Conservation (phyloP, 2,329 filamentous ascomycete species). For the Venturia asperata region DNA sequence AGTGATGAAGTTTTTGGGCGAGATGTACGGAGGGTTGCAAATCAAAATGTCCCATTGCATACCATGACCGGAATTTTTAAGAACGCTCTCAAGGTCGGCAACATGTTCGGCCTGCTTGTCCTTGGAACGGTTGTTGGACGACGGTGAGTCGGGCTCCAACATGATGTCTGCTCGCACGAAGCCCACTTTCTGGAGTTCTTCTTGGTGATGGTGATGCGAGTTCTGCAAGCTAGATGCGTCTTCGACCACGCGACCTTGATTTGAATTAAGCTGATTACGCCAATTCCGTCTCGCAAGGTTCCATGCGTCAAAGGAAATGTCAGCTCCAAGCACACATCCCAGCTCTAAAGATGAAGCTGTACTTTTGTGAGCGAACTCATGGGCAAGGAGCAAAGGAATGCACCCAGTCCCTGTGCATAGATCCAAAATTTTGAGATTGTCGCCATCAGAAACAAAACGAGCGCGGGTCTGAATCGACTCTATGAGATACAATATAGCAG, state of each 20-base stretch:
- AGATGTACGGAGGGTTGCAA: conserved; percentile 90
- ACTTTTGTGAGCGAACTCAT: background rate
- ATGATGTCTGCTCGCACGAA: conserved; percentile 34
- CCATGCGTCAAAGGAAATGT: conserved; percentile 62
- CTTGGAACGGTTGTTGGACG: background rate
- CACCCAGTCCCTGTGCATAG: conserved; percentile 89
- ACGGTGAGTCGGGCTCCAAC: background rate
- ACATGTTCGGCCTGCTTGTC: background rate
- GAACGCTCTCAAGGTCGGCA: background rate
- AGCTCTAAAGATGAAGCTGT: conserved; percentile 20
- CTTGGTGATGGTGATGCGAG: background rate
- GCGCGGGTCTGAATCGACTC: background rate
- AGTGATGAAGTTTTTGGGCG: conserved; percentile 52
- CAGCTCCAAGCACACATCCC: conserved; percentile 59
- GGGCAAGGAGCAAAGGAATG: conserved; percentile 54
- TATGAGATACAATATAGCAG: conserved; percentile 32
- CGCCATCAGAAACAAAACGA: background rate
- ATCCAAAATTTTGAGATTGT: conserved; percentile 61
- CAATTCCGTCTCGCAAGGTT: conserved; percentile 60
- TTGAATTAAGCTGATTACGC: conserved; percentile 24
- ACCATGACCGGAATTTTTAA: background rate
- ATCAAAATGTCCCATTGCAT: conserved; percentile 58
- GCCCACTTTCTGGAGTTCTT: conserved; percentile 14
- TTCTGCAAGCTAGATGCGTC: background rate
- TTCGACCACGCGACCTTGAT: background rate